Evolutionary conservation across 2,329 filamentous ascomycete species (phyloP).

Genomic region (Arthrobotrys sinensis): DNA sequence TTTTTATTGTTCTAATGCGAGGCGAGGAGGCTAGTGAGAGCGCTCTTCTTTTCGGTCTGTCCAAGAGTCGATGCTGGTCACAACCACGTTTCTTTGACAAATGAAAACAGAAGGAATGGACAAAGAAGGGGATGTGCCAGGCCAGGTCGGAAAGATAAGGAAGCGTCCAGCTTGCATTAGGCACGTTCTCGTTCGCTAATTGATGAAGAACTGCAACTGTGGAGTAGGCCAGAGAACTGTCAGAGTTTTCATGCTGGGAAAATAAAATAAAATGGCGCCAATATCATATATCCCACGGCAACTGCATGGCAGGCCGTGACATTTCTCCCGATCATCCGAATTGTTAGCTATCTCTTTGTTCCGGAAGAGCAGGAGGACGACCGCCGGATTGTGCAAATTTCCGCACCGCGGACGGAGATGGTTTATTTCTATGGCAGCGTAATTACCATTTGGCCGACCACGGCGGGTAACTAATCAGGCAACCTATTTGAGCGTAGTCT

Average conservation of each 20-base stretch:
- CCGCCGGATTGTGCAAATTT: conserved; percentile 44
- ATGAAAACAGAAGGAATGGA: conserved; percentile 44
- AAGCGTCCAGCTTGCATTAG: conserved; percentile 34
- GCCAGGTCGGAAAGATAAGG: conserved; percentile 54
- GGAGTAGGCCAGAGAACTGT: conserved; percentile 13
- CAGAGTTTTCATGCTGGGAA: conserved; percentile 13
- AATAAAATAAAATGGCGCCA: conserved; percentile 40
- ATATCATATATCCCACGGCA: conserved; percentile 39
- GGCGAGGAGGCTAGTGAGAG: conserved; percentile 26
- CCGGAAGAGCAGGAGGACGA: conserved; percentile 57
- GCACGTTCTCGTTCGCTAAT: conserved; percentile 42
- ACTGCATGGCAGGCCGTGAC: conserved; percentile 15
- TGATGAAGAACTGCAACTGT: conserved; percentile 23
- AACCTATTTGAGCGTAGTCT: conserved; percentile 16
- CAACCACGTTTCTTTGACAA: conserved; percentile 48
- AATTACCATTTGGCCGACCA: conserved; percentile 55
- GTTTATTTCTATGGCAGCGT: conserved; percentile 20
- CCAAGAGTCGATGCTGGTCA: conserved; percentile 30
- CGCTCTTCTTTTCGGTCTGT: conserved; percentile 17
- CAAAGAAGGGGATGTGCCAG: conserved; percentile 12
- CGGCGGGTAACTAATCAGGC: conserved; percentile 25
- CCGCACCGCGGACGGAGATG: conserved; percentile 49
- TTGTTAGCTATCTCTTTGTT: conserved; percentile 41
- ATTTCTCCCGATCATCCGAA: conserved; percentile 61
- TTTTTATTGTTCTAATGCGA: conserved; percentile 10